phyloP scores from a whole-genome alignment of 352 stramenopile genomes.

The Phytopythium delawarense region DNA sequence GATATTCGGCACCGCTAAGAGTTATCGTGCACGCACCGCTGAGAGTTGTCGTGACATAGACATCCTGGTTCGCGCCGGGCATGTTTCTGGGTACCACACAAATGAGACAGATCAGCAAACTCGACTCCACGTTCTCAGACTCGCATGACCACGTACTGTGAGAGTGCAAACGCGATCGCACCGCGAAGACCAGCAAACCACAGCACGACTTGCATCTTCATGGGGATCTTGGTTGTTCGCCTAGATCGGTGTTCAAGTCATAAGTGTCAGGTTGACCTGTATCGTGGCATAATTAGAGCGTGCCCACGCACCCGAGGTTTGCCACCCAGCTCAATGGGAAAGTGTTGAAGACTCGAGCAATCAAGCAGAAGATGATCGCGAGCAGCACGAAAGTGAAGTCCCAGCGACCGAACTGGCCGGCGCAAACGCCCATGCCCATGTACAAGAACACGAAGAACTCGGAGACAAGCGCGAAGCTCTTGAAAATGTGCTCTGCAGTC shows the following conservation, averaged over 20 bases:
- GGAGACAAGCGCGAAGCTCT: slow-evolving; percentile 63
- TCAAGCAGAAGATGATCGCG: slow-evolving; percentile 78
- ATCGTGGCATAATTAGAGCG: neutral
- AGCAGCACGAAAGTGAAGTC: slow-evolving; percentile 85
- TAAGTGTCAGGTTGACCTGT: slow-evolving; percentile 5
- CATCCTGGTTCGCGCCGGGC: slow-evolving; percentile 90
- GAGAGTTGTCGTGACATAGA: slow-evolving; percentile 73
- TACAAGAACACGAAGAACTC: slow-evolving; percentile 83
- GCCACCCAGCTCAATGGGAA: slow-evolving; percentile 86
- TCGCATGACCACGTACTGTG: slow-evolving; percentile 39
- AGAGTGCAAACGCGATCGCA: slow-evolving; percentile 81
- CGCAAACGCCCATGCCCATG: slow-evolving; percentile 73
- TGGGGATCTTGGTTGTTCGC: slow-evolving; percentile 56
- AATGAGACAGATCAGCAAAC: neutral
- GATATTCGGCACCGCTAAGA: neutral
- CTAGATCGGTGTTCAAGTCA: slow-evolving; percentile 16
- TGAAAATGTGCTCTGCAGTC: slow-evolving; percentile 70
- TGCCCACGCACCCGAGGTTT: slow-evolving; percentile 38
- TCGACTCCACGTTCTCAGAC: neutral
- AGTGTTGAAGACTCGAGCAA: slow-evolving; percentile 93
- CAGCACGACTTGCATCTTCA: slow-evolving; percentile 90
- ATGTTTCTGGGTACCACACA: slow-evolving; percentile 72
- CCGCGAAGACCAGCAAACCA: slow-evolving; percentile 92
- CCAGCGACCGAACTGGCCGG: slow-evolving; percentile 68
- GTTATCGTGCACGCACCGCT: slow-evolving; percentile 25